A percentile compares a stretch with the other conserved stretches of the same genome.
These are phyloP conservation scores for Sporothrix curviconia DNA, from an alignment of 2,329 filamentous ascomycete species.

Conservation along the genomic window DNA sequence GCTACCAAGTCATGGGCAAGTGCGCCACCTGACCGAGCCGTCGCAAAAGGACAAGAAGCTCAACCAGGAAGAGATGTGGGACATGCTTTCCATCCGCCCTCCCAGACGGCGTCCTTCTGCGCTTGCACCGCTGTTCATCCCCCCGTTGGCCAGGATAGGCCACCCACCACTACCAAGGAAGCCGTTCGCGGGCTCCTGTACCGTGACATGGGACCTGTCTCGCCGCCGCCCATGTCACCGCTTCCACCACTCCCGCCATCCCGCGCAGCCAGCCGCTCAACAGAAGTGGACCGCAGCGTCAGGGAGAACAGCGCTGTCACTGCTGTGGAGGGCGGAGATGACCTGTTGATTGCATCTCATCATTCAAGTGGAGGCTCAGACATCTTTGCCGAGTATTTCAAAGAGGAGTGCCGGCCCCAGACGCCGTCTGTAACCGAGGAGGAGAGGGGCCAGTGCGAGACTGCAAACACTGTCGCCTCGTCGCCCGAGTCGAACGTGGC, in stretches of 20 bases:
- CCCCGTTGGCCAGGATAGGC: not conserved
- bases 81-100: slow-evolving; percentile 12
- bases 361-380: not conserved
- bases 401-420: not conserved
- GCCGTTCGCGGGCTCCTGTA: no score
- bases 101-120: not conserved
- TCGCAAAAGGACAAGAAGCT: not conserved
- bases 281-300: not conserved
- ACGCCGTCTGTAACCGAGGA: not conserved
- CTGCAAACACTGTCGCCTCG: slow-evolving; percentile 1
- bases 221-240: slow-evolving; percentile 13
- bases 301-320: not conserved
- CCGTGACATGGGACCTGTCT: not conserved
- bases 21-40: not conserved
- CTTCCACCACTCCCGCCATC: slow-evolving; percentile 13
- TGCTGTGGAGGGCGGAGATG: not conserved
- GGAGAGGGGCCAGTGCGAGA: not conserved
- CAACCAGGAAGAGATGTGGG: slow-evolving; percentile 13
- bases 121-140: not conserved
- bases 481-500: slow-evolving; percentile 14
- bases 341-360: not conserved
- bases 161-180: no score
- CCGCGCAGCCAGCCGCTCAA: not conserved
- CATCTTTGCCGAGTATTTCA: not conserved
- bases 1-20: not conserved